Evolutionary conservation across 768 basidiomycete genomes (phyloP), one percentile per base, ranked within the genome.

Genomic region (Scleroderma bovista): DNA sequence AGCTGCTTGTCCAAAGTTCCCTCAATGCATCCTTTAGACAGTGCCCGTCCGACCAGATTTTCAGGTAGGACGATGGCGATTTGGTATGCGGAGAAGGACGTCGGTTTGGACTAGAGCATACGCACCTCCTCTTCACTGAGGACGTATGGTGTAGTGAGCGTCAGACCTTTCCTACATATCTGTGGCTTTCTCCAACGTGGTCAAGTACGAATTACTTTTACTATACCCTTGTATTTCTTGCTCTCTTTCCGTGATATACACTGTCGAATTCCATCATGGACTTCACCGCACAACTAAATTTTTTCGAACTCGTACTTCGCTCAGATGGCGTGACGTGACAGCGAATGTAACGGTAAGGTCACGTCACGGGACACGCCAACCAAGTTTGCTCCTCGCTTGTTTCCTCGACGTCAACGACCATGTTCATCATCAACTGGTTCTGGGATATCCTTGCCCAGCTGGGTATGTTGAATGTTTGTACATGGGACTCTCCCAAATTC

Each of bases 361-460:
- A 54, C 51, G 40, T 44, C 49, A 51, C 49, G 33, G 34, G 55
- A 59, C 55, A 64, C 57, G 29, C 44, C 41, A 24, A 3, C 26
- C 51, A n/a, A 45, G 23, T 23, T 40, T 62, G 55, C 58, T 46
- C 50, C 51, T 59, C 51, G 42, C 42, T 62, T 40, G 47, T 57
- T 50, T 51, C 15, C 17, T 33, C 44, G 31, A 45, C 44, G 31
- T 49, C 52, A 50, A 57, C 62, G 39, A 58, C 57, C 64, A 92
- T 89, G 86, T 89, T 87, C 71, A 84, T 93, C 59, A 64, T 89
- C 67, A 88, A 91, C 75, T 97, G 93, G 92, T 91, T 97, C 71
- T 95, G 88, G 88, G 94, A 97, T 65, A 75, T 97, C 52, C 88
- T 98, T 60, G 81, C 92, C 43, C 84, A 88, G 65, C 87, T 97